Evolutionary conservation across 148 eudicot species (phyloP).

Genomic region (Agrostemma githago): DNA sequence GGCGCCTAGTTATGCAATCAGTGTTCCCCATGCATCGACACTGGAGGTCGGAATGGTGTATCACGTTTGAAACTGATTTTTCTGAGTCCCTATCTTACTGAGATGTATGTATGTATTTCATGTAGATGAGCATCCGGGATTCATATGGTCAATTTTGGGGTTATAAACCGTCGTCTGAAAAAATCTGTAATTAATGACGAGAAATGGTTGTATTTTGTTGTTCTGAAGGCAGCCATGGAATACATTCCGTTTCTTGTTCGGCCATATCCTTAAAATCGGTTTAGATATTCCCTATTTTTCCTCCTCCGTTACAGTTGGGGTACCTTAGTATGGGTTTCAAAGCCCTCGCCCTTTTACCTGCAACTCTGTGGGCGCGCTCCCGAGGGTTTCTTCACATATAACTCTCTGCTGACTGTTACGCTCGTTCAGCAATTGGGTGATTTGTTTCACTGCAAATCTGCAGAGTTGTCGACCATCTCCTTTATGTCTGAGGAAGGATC

Average conservation of each 20-base stretch:
- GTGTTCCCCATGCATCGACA: conserved; percentile 81
- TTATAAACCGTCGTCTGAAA: not conserved
- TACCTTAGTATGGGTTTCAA: too few species aligned
- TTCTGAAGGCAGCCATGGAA: not conserved
- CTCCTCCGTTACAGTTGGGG: too few species aligned
- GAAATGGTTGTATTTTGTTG: not conserved
- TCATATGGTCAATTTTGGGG: not conserved
- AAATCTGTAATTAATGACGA: not conserved
- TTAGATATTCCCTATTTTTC: too few species aligned
- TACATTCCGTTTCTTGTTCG: not conserved
- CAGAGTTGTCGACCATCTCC: too few species aligned
- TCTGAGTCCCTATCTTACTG: conserved; percentile 11
- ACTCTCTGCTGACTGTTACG: too few species aligned
- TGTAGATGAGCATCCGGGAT: conserved; percentile 20
- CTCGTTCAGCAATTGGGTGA: too few species aligned
- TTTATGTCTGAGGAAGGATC: too few species aligned
- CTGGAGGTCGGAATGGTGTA: conserved; percentile 93
- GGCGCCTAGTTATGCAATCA: conserved; percentile 55
- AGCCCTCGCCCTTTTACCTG: too few species aligned
- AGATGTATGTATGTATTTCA: conserved; percentile 5
- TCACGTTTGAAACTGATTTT: conserved; percentile 45
- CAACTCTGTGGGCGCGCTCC: too few species aligned
- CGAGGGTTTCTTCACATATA: too few species aligned
- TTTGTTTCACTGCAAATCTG: too few species aligned
- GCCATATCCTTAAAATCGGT: too few species aligned